Base-by-base conservation (phyloP, 208 protist species). In the Acanthamoeba divionensis region DNA sequence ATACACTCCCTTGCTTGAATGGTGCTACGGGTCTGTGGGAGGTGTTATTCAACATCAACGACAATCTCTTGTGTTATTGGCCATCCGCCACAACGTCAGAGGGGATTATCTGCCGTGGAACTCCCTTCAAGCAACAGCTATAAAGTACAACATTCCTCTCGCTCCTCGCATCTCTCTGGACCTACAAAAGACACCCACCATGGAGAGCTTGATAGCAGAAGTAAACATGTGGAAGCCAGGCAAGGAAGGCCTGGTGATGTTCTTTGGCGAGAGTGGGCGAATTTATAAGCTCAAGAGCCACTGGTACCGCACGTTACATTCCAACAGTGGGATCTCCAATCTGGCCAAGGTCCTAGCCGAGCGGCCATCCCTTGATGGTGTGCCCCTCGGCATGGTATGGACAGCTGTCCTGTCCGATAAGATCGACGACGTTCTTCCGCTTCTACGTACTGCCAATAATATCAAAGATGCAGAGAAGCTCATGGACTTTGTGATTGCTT, bases 271-370 rank as follows among this genome's bases (percentile, higher is more conserved):
- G 18, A 41, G 33, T 2, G 73, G 73, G 2, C 73, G n/a, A 45
- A 63, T 83, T 26, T 83, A 83, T 52, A 83, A 83, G 48, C 48
- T 83, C 47, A 83, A 83, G 73, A 83, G 73, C 47, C 73, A 83
- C 48, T 83, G 73, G 73, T 83, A 83, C 33, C 73, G 73, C 48
- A 62, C 73, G 29, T 33, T 83, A 1, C 73, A 83, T 21, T 26
- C 47, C 73, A 57, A 83, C 73, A 83, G 73, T 31, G 73, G 73
- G 50, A 62, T 83, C 73, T n/a, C 73, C 31, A 54, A 83, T 29
- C 48, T 83, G 73, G 73, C 73, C 48, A 12, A 83, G 21, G 45
- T 83, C 10, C 73, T 83, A 8, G 41, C 73, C 26, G 73, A 83
- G 48, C 44, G 73, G 26, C 73, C 73, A 10, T 31, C 44, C 50